Conservation (phyloP, 1,284 basidiomycete species). For the Sphagnurus paluster region DNA sequence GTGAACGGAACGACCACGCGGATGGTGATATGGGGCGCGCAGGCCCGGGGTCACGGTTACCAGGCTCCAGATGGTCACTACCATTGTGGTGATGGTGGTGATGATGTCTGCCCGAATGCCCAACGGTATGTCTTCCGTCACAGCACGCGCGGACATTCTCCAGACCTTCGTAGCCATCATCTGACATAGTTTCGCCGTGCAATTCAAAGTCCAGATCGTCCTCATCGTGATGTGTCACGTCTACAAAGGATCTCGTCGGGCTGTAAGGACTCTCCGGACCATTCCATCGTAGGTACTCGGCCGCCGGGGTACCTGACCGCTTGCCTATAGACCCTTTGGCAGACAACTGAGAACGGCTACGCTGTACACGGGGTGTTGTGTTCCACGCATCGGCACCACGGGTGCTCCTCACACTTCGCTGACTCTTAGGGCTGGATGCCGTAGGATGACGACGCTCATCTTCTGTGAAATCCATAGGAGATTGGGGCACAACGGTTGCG, state of each 20-base stretch:
- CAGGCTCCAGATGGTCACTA: conserved; percentile 43
- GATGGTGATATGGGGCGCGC: conserved; percentile 67
- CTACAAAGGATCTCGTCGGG: conserved; percentile 67
- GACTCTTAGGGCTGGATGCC: conserved; percentile 67
- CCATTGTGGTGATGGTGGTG: conserved; percentile 51
- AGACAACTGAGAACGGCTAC: conserved; percentile 75
- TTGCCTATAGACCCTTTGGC: conserved; percentile 75
- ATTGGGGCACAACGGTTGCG: conserved; percentile 43
- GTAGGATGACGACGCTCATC: conserved; percentile 48
- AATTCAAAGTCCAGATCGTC: conserved; percentile 84
- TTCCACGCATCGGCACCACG: conserved; percentile 63
- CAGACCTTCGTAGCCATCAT: conserved; percentile 88
- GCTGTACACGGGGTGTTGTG: conserved; percentile 72
- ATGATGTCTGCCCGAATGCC: conserved; percentile 57
- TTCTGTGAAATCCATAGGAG: conserved; percentile 57
- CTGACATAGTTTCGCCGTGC: conserved; percentile 72
- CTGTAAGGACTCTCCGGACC: conserved; percentile 66
- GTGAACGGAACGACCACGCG: conserved; percentile 80
- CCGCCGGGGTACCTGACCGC: conserved; percentile 84
- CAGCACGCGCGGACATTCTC: conserved; percentile 96
- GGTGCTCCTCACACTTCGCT: conserved; percentile 61
- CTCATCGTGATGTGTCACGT: conserved; percentile 51
- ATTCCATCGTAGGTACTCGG: conserved; percentile 82
- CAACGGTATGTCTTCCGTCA: conserved; percentile 87
- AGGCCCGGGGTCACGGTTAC: conserved; percentile 47